Conservation (phyloP, 164 flowering plant species). For the Stephania yunnanensis region DNA sequence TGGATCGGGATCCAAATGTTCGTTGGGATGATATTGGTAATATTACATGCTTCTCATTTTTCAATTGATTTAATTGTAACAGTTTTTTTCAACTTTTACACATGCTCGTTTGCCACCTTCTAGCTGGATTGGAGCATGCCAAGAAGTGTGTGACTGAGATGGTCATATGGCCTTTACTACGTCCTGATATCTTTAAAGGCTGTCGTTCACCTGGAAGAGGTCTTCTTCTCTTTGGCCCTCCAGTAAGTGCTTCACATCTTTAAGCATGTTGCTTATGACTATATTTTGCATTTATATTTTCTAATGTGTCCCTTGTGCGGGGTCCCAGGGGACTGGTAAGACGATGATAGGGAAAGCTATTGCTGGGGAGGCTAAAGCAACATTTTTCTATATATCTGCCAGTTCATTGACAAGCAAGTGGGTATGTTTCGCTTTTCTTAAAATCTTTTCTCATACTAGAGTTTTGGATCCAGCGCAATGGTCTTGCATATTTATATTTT, state of each 20-base stretch:
- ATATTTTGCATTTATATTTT: background rate
- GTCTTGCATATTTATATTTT: too few species aligned
- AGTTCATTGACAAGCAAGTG: slow-evolving; percentile 99
- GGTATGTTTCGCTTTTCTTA: slow-evolving; percentile 45
- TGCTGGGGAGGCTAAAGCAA: slow-evolving; percentile 99
- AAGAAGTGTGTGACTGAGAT: slow-evolving; percentile 98
- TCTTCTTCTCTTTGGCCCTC: slow-evolving; percentile 98
- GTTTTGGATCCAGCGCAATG: background rate
- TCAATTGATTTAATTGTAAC: slow-evolving; percentile 1
- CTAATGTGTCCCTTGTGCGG: background rate
- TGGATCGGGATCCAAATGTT: slow-evolving; percentile 96
- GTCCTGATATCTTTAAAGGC: slow-evolving; percentile 97
- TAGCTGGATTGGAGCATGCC: slow-evolving; percentile 99
- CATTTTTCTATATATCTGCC: slow-evolving; percentile 98
- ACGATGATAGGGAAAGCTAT: slow-evolving; percentile 99
- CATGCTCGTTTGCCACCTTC: slow-evolving; percentile 12
- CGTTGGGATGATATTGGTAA: slow-evolving; percentile 98
- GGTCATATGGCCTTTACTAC: slow-evolving; percentile 98
- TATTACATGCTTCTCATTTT: slow-evolving; percentile 6
- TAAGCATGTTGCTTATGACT: background rate
- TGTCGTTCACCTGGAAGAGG: slow-evolving; percentile 99
- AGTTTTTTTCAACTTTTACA: slow-evolving; percentile 6
- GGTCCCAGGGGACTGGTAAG: slow-evolving; percentile 90
- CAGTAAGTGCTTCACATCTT: slow-evolving; percentile 45
- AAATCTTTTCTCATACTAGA: background rate